phyloP scores from a whole-genome alignment of 1,139 yeast genomes.

The Yamadazyma spencermartinsiae region DNA sequence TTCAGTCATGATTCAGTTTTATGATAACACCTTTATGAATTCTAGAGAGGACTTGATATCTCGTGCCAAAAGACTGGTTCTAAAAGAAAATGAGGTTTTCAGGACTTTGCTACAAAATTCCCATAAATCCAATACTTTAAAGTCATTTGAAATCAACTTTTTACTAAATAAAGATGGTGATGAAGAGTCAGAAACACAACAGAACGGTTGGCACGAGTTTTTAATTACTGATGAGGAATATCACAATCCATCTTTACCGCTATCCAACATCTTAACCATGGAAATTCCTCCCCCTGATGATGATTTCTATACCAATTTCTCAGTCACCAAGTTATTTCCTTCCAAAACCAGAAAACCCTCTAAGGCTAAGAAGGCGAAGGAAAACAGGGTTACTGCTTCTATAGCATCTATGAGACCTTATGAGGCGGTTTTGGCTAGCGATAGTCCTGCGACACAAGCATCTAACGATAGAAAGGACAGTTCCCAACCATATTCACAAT shows the following conservation, averaged over 20 bases:
- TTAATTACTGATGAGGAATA: conserved; percentile 11
- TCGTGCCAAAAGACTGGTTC: conserved; percentile 11
- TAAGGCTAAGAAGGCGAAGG: not conserved
- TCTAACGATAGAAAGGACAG: not conserved
- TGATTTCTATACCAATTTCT: conserved; percentile 12
- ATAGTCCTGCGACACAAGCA: no score
- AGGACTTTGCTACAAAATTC: conserved; percentile 6
- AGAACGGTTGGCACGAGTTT: conserved; percentile 6
- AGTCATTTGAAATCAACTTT: conserved; percentile 16
- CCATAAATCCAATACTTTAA: conserved; percentile 2
- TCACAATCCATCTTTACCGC: conserved; percentile 16
- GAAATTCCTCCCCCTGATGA: conserved; percentile 12
- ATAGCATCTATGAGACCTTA: not conserved
- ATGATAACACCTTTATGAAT: conserved; percentile 7
- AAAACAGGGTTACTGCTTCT: not conserved
- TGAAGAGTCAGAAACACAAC: no score
- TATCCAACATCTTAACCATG: conserved; percentile 14
- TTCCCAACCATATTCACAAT: not conserved
- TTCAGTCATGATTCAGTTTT: conserved; percentile 12
- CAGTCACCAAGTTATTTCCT: conserved; percentile 16
- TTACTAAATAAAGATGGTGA: conserved; percentile 12
- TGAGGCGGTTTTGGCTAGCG: not conserved
- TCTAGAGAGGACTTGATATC: conserved; percentile 6
- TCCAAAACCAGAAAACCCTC: conserved; percentile 7
- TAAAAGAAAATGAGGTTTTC: conserved; percentile 12